These are phyloP conservation scores for Pythium rishiriense DNA, from an alignment of 352 stramenopile species.

Conservation along the genomic window DNA sequence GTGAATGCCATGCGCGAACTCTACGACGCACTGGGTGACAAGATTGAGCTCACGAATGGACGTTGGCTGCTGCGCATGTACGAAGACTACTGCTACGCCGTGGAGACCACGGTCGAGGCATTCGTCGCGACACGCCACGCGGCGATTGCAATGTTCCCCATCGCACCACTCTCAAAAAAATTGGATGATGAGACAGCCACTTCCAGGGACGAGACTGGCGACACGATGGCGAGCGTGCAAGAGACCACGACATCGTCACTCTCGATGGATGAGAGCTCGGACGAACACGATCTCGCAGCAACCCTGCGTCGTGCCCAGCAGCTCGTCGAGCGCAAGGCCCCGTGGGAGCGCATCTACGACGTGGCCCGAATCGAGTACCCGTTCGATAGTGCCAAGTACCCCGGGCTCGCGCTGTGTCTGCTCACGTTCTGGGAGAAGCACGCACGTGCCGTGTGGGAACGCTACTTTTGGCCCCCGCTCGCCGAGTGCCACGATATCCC, in stretches of 20 bases:
- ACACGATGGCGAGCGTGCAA: neutral
- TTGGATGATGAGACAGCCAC: too few relatives aligned
- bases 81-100: constrained; percentile 1
- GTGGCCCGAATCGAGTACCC: constrained; percentile 8
- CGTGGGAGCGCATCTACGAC: constrained; percentile 18
- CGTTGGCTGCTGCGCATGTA: constrained; percentile 13
- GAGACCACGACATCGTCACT: neutral
- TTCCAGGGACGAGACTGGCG: neutral
- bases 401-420: neutral
- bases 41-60: constrained; percentile 8
- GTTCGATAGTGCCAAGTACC: constrained; percentile 7
- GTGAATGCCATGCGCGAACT: neutral
- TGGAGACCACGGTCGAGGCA: neutral
- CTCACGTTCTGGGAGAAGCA: constrained; percentile 12
- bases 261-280: neutral
- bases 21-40: neutral
- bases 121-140: constrained; percentile 2
- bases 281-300: too few relatives aligned
- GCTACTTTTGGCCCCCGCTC: constrained; percentile 15
- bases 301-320: neutral
- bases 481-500: neutral
- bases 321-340: constrained; percentile 2
- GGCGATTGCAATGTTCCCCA: constrained; percentile 3
- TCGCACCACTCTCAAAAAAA: neutral
- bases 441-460: constrained; percentile 21